These are phyloP conservation scores for Podosphaera xanthii DNA, from an alignment of 2,329 filamentous ascomycete species.

Conservation along the genomic window DNA sequence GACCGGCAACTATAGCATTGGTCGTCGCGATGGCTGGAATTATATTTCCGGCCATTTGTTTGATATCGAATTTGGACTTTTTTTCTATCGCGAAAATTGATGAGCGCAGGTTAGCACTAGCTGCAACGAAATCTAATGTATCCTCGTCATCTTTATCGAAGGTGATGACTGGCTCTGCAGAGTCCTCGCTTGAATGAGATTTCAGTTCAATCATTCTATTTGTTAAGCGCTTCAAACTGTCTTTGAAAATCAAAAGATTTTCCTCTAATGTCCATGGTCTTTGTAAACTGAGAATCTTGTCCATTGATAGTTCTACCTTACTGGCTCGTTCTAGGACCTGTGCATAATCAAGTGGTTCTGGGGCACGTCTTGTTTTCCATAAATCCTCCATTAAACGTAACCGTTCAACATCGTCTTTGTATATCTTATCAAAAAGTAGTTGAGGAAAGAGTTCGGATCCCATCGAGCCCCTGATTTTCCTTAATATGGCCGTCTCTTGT, in stretches of 20 bases:
- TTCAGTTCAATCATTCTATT: conserved; percentile 46
- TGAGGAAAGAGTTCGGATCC: conserved; percentile 55
- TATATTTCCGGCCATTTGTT: conserved; percentile 98
- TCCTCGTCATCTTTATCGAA: conserved; percentile 97
- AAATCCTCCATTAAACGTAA: conserved; percentile 78
- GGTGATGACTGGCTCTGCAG: conserved; percentile 33
- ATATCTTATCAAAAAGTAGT: conserved; percentile 83
- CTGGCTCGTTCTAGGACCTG: conserved; percentile 24
- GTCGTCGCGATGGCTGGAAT: conserved; percentile 96
- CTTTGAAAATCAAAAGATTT: conserved; percentile 66
- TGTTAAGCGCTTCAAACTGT: conserved; percentile 55
- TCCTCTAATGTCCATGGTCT: conserved; percentile 60
- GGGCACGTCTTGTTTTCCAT: conserved; percentile 70
- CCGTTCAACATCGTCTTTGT: conserved; percentile 60
- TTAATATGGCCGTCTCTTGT: conserved; percentile 62
- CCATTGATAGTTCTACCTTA: conserved; percentile 15
- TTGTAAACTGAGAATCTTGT: conserved; percentile 46
- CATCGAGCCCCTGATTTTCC: conserved; percentile 60
- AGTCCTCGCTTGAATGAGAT: conserved; percentile 21
- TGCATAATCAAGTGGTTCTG: conserved; percentile 50
- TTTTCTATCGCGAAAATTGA: conserved; percentile 69
- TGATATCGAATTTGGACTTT: conserved; percentile 88
- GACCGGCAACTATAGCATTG: conserved; percentile 81
- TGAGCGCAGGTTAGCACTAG: conserved; percentile 75
- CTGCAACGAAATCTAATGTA: conserved; percentile 81